Evolutionary conservation across 257 asterid species (phyloP).

Genomic region (Solanum chaucha): DNA sequence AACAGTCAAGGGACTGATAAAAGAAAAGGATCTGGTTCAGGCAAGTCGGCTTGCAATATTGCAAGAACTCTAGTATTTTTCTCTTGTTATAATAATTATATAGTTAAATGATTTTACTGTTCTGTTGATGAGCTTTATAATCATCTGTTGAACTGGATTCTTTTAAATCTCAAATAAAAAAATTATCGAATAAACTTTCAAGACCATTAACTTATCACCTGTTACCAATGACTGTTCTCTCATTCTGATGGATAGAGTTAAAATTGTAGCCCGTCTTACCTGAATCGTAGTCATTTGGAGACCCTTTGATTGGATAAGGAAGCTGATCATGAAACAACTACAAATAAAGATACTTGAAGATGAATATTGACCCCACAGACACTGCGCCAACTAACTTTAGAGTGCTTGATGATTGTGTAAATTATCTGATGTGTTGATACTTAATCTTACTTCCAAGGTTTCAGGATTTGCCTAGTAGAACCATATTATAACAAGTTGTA

Average conservation of each 20-base stretch:
- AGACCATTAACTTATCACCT: not conserved
- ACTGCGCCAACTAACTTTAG: not conserved
- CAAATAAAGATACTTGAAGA: not conserved
- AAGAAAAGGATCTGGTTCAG: constrained; percentile 95
- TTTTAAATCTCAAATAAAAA: not conserved
- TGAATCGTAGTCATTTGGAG: not conserved
- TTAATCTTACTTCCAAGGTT: not conserved
- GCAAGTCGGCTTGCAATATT: constrained; percentile 31
- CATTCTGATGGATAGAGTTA: not conserved
- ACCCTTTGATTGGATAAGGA: not conserved
- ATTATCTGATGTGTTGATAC: not conserved
- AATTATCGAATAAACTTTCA: not conserved
- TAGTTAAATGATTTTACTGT: not conserved
- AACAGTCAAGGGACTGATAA: constrained; percentile 77
- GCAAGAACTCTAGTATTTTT: not conserved
- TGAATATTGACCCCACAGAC: not conserved
- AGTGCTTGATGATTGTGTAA: not conserved
- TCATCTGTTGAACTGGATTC: not conserved
- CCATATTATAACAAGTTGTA: not conserved
- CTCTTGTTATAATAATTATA: not conserved
- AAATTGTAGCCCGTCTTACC: not conserved
- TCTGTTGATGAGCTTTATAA: not conserved
- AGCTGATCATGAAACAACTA: not conserved
- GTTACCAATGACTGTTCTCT: not conserved
- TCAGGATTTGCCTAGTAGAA: not conserved